Conservation (phyloP, 306 rosid genomes). For the Bauhinia variegata region DNA sequence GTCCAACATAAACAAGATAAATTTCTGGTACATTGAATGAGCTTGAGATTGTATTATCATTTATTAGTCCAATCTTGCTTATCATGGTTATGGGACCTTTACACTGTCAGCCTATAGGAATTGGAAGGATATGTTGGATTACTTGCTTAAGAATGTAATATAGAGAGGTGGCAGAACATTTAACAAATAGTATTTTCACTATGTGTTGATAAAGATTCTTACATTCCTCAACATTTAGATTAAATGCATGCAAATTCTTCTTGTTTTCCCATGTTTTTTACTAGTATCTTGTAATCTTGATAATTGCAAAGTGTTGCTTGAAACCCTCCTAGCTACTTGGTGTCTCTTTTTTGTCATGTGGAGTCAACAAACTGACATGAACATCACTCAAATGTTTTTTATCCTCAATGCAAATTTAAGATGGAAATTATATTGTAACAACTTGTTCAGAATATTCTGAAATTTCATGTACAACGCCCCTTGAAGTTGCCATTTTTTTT, state of each 20-base stretch:
- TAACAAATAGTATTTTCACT: background rate
- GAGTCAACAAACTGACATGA: background rate
- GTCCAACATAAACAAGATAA: no score
- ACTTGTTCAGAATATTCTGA: conserved; percentile 13
- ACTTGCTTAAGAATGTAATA: no score
- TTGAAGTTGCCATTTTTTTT: background rate
- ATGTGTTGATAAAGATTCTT: background rate
- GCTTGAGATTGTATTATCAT: no score
- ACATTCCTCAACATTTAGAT: background rate
- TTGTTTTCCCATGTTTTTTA: background rate
- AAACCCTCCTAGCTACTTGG: background rate
- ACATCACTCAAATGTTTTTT: background rate
- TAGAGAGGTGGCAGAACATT: no score
- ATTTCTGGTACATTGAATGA: no score
- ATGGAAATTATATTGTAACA: background rate
- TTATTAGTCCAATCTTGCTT: no score
- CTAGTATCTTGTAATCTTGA: background rate
- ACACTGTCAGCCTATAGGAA: no score
- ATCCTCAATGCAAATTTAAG: no score
- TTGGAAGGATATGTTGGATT: no score
- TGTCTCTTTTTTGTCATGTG: background rate
- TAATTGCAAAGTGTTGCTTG: background rate
- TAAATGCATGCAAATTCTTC: background rate
- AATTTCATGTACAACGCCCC: conserved; percentile 1
- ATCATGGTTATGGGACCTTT: no score